phyloP scores from a whole-genome alignment of 1,284 basidiomycete genomes.

The Pterula multifida region DNA sequence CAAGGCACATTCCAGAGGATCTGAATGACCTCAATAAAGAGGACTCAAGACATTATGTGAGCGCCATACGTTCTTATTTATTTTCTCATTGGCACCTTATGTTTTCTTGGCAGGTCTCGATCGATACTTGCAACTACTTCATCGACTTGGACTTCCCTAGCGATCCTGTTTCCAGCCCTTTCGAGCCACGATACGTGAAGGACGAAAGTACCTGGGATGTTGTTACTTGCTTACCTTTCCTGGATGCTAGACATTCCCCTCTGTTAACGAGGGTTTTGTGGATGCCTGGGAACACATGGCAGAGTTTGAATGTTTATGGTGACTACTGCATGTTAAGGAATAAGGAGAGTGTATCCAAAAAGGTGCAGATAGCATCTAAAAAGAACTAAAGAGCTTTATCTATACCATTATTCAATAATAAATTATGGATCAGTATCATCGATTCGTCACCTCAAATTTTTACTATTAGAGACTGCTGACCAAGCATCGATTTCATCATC shows the following conservation, averaged over 20 bases:
- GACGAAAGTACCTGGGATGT: constrained; percentile 64
- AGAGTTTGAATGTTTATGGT: constrained; percentile 45
- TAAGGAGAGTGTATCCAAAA: constrained; percentile 25
- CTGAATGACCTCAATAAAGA: constrained; percentile 88
- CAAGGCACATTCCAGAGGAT: constrained; percentile 46
- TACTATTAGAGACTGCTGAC: too few species aligned
- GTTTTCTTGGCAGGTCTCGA: constrained; percentile 47
- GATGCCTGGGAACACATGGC: constrained; percentile 63
- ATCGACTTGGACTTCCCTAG: constrained; percentile 78
- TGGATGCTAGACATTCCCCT: constrained; percentile 69
- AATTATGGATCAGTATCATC: too few species aligned
- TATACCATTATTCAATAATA: too few species aligned
- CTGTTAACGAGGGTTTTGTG: constrained; percentile 66
- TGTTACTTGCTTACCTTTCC: constrained; percentile 65
- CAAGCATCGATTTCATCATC: too few species aligned
- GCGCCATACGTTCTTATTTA: constrained; percentile 26
- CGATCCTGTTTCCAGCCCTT: constrained; percentile 36
- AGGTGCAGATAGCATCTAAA: constrained; percentile 26
- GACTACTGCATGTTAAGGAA: constrained; percentile 64
- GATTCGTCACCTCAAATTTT: too few species aligned
- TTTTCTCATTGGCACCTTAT: constrained; percentile 8
- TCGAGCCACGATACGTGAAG: constrained; percentile 71
- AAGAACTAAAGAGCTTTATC: too few species aligned
- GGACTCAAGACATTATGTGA: constrained; percentile 73
- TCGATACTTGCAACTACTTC: constrained; percentile 73